phyloP scores from a whole-genome alignment of 2,329 filamentous ascomycete species.

The Chrysoporthe deuterocubensis region DNA sequence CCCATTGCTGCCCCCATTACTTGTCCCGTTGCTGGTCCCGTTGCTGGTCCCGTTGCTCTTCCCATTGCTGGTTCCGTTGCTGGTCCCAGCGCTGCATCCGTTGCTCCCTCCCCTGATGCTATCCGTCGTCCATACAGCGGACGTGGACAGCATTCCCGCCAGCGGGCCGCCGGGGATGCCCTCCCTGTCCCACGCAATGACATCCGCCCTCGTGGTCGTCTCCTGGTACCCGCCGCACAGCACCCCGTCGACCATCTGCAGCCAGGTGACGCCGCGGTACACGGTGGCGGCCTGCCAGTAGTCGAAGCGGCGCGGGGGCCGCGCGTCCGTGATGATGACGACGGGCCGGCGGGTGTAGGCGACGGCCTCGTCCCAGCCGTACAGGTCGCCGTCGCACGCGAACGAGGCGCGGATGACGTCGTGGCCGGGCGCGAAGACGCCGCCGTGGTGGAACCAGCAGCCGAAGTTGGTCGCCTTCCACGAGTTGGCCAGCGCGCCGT shows the following conservation, averaged over 20 bases:
- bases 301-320: background rate
- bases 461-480: slow-evolving; percentile 27
- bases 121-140: background rate
- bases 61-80: background rate
- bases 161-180: background rate
- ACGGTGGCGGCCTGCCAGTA: slow-evolving; percentile 7
- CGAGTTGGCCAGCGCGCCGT: slow-evolving; percentile 20
- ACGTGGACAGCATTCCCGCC: no score
- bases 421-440: slow-evolving; percentile 5
- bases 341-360: slow-evolving; percentile 19
- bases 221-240: background rate
- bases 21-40: no score
- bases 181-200: slow-evolving; percentile 7
- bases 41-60: background rate
- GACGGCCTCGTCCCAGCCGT: slow-evolving; percentile 26
- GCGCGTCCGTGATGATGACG: slow-evolving; percentile 5
- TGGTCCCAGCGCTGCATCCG: background rate
- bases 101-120: background rate
- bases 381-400: slow-evolving; percentile 27
- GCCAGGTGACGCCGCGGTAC: slow-evolving; percentile 1
- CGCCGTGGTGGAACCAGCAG: slow-evolving; percentile 24
- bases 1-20: background rate
- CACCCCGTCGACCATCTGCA: slow-evolving; percentile 3
- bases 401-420: slow-evolving; percentile 19
- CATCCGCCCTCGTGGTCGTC: background rate